These are phyloP conservation scores for Phytophthora citrophthora DNA, from an alignment of 352 stramenopile species.

Conservation along the genomic window DNA sequence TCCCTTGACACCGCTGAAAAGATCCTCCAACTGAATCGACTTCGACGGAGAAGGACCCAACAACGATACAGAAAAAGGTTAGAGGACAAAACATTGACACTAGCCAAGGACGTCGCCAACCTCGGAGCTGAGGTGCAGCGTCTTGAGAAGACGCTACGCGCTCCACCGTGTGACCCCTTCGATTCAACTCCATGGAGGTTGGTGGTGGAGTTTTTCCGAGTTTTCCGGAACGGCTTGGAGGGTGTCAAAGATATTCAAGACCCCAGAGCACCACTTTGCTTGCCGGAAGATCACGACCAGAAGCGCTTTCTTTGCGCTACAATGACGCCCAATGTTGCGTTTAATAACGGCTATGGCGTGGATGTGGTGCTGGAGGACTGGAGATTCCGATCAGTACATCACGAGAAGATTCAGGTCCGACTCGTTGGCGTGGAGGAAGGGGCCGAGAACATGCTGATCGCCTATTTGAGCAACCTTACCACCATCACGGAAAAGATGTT, in stretches of 20 bases:
- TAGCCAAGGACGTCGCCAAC: neutral
- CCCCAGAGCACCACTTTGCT: no score
- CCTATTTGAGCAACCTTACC: neutral
- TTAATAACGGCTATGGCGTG: neutral
- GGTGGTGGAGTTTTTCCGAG: constrained; percentile 1
- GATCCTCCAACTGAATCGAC: neutral
- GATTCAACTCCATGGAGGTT: neutral
- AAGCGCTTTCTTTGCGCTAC: no score
- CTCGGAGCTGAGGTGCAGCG: neutral
- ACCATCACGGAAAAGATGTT: constrained; percentile 1
- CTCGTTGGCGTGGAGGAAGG: no score
- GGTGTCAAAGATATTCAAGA: neutral
- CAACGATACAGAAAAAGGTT: no score
- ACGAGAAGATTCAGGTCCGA: neutral
- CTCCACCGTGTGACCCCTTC: neutral
- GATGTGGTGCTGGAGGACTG: neutral
- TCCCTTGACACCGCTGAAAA: no score
- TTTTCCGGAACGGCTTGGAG: neutral
- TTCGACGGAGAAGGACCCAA: neutral
- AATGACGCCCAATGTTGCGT: neutral
- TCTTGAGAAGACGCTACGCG: neutral
- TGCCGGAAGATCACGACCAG: neutral
- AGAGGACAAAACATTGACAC: neutral
- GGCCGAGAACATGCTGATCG: neutral
- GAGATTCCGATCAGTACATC: neutral